Evolutionary conservation across 768 basidiomycete genomes (phyloP).

Genomic region (Termitomyces sp.): DNA sequence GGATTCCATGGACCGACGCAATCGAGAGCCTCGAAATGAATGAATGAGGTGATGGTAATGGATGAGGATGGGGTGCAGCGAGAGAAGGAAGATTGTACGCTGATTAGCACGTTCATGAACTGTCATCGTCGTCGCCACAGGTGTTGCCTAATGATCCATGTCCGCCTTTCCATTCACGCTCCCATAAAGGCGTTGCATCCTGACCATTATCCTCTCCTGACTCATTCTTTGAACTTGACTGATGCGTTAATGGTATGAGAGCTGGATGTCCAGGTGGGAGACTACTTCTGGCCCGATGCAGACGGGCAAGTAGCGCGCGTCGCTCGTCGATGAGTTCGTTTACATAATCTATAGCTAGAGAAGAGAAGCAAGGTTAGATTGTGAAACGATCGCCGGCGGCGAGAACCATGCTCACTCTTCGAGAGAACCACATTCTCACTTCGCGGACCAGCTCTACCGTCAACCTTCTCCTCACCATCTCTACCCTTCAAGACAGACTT

Average conservation of each 20-base stretch:
- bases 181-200: conserved; percentile 52
- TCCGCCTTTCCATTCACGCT: conserved; percentile 81
- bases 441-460: conserved; percentile 83
- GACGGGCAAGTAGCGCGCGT: conserved; percentile 46
- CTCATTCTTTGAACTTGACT: conserved; percentile 14
- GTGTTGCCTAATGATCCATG: conserved; percentile 40
- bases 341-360: conserved; percentile 81
- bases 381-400: not conserved
- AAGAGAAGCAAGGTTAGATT: not conserved
- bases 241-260: conserved; percentile 25
- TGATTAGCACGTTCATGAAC: conserved; percentile 4
- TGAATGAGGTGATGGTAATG: not conserved
- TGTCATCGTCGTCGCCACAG: conserved; percentile 39
- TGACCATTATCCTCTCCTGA: conserved; percentile 7
- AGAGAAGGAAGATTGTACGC: not conserved
- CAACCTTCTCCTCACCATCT: conserved; percentile 51
- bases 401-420: conserved; percentile 58
- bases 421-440: conserved; percentile 87
- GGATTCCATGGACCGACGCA: not conserved
- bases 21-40: not conserved
- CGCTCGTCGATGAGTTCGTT: conserved; percentile 59
- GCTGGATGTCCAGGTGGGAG: conserved; percentile 61
- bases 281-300: conserved; percentile 50
- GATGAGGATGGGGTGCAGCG: not conserved
- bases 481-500: conserved; percentile 37